Conservation (phyloP, 352 stramenopile species). For the Globisporangium viniferum region DNA sequence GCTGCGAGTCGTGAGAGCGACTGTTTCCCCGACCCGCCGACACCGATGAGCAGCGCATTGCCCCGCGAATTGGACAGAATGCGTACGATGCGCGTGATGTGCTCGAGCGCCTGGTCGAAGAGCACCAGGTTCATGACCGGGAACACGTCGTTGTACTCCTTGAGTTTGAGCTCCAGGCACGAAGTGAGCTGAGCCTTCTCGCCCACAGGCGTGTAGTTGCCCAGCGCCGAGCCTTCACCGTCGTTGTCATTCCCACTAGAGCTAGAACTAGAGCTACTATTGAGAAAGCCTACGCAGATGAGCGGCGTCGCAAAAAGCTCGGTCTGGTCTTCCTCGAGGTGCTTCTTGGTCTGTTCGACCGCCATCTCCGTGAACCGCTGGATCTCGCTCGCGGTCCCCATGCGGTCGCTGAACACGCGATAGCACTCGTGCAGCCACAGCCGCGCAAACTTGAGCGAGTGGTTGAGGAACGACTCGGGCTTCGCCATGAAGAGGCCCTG, state of each 20-base stretch:
- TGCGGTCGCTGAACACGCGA: constrained; percentile 90
- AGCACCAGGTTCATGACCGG: constrained; percentile 92
- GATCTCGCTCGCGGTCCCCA: constrained; percentile 70
- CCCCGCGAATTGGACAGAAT: constrained; percentile 75
- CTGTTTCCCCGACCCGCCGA: constrained; percentile 88
- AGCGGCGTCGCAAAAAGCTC: constrained; percentile 71
- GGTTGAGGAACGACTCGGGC: constrained; percentile 60
- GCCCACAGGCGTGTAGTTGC: constrained; percentile 43
- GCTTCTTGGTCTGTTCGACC: constrained; percentile 83
- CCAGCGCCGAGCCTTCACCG: constrained; percentile 11
- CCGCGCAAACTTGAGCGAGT: constrained; percentile 61
- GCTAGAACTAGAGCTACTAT: constrained; percentile 8
- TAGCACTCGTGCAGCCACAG: constrained; percentile 92
- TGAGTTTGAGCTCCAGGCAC: constrained; percentile 63
- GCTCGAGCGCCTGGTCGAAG: constrained; percentile 90
- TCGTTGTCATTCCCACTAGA: neutral
- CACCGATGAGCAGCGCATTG: constrained; percentile 84
- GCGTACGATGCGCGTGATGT: constrained; percentile 85
- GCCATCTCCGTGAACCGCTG: constrained; percentile 80
- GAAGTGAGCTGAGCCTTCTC: constrained; percentile 52
- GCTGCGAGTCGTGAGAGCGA: constrained; percentile 86
- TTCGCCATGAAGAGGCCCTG: constrained; percentile 75
- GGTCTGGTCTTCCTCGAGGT: constrained; percentile 77
- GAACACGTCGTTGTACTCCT: constrained; percentile 91
- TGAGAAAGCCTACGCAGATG: constrained; percentile 71